Percentiles rank a stretch among this genome's conserved stretches.
phyloP scores from a whole-genome alignment of 495 filamentous ascomycete species.

The Talaromyces wortmannii region DNA sequence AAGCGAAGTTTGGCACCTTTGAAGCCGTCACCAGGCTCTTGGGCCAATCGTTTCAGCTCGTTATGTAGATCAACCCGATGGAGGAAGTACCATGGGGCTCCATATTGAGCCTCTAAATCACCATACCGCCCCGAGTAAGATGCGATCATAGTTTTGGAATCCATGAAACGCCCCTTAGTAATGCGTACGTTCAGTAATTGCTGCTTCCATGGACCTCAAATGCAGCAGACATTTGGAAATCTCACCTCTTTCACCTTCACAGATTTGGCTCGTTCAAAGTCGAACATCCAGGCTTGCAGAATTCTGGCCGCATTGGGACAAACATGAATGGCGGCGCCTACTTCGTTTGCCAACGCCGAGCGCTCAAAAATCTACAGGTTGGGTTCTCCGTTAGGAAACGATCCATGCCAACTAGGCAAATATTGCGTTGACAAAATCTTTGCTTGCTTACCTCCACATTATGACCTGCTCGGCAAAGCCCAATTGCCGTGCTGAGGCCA shows the following conservation, averaged over 20 bases:
- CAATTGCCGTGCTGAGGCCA: slow-evolving; percentile 45
- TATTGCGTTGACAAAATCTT: too few species aligned
- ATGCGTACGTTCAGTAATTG: too few species aligned
- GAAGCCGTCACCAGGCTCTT: slow-evolving; percentile 9
- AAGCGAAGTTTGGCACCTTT: slow-evolving; percentile 27
- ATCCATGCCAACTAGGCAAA: too few species aligned
- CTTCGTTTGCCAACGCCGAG: slow-evolving; percentile 31
- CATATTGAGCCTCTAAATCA: too few species aligned
- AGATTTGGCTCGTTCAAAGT: slow-evolving; percentile 23
- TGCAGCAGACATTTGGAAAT: too few species aligned
- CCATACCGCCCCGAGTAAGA: too few species aligned
- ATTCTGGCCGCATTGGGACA: slow-evolving; percentile 41
- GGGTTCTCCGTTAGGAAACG: background rate
- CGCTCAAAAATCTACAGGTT: slow-evolving; percentile 27
- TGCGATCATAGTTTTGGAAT: too few species aligned
- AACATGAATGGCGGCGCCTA: slow-evolving; percentile 39
- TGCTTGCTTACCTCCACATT: slow-evolving; percentile 23
- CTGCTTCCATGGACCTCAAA: too few species aligned
- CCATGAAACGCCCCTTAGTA: too few species aligned
- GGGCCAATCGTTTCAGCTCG: slow-evolving; percentile 29
- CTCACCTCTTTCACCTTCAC: too few species aligned
- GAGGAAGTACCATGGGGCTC: slow-evolving; percentile 18
- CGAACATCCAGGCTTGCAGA: slow-evolving; percentile 31
- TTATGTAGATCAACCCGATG: slow-evolving; percentile 46
- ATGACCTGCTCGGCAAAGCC: slow-evolving; percentile 45